phyloP scores from a whole-genome alignment of 2,329 filamentous ascomycete species.

The Fusarium sp. region DNA sequence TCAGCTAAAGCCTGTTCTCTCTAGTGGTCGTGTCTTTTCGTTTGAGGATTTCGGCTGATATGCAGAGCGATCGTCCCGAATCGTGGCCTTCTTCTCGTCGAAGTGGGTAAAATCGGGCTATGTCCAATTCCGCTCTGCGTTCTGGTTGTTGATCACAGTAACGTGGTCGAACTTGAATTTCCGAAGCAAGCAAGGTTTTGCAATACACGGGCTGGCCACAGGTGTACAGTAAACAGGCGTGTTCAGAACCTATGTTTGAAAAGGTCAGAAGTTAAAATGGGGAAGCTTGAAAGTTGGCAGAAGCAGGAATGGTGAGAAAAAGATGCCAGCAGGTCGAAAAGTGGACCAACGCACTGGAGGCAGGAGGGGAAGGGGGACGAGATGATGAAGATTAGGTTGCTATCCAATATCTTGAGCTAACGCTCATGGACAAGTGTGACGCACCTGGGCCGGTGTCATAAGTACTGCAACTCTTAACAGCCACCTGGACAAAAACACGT shows the following conservation, averaged over 20 bases:
- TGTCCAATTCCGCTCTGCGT: constrained; percentile 20
- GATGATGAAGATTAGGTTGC: not conserved
- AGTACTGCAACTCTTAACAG: not conserved
- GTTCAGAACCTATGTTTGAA: not conserved
- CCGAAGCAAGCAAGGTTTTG: not conserved
- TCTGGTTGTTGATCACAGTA: not conserved
- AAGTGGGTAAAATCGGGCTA: constrained; percentile 22
- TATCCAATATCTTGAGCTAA: not conserved
- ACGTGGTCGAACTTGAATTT: not conserved
- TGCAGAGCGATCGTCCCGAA: constrained; percentile 15
- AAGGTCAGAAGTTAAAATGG: constrained; percentile 1
- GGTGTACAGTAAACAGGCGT: not conserved
- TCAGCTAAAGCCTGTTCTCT: not conserved
- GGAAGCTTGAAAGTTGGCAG: constrained; percentile 17
- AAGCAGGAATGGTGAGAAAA: constrained; percentile 25
- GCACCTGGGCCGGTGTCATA: not conserved
- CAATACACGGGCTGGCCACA: not conserved
- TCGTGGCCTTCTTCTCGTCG: constrained; percentile 33
- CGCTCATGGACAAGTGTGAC: not conserved
- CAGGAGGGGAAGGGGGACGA: constrained; percentile 6
- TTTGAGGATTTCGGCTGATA: constrained; percentile 7
- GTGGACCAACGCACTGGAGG: constrained; percentile 19
- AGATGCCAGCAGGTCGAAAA: constrained; percentile 33
- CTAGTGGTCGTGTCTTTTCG: not conserved
- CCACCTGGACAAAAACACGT: constrained; percentile 1